These are phyloP conservation scores for Tolypocladium tundrense DNA, from an alignment of 2,329 filamentous ascomycete species.

Conservation along the genomic window DNA sequence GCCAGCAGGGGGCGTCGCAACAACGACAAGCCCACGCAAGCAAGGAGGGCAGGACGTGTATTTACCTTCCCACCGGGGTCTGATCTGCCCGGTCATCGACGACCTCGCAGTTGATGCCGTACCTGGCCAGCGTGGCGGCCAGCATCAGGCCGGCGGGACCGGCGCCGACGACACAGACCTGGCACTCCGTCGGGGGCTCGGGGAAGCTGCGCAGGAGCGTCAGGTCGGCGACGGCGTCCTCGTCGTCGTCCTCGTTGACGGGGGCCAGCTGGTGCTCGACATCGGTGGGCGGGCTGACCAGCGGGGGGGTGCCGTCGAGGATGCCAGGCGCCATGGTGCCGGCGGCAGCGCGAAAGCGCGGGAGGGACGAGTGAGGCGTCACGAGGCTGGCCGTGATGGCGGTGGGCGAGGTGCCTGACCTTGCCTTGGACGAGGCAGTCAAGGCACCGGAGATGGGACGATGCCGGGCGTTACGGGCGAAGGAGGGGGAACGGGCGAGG, in stretches of 20 bases:
- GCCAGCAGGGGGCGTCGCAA: neutral
- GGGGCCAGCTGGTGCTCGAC: conserved; percentile 9
- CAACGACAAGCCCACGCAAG: neutral
- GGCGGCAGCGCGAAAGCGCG: neutral
- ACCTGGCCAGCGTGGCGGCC: conserved; percentile 47
- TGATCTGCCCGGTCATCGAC: conserved; percentile 60
- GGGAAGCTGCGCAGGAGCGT: conserved; percentile 38
- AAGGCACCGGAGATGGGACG: neutral
- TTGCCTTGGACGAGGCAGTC: neutral
- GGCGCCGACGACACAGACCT: conserved; percentile 44
- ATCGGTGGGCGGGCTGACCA: neutral
- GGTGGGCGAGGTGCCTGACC: neutral
- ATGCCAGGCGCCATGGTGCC: conserved; percentile 11
- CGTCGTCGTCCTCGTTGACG: conserved; percentile 15
- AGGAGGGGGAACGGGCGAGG: neutral
- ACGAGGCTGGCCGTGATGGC: neutral
- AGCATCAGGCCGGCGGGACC: conserved; percentile 48
- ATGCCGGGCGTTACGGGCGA: neutral
- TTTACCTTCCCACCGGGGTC: conserved; percentile 51
- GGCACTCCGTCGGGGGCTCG: conserved; percentile 32
- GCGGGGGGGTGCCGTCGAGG: conserved; percentile 4
- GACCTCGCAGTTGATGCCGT: conserved; percentile 54
- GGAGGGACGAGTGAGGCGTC: neutral
- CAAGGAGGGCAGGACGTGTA: neutral
- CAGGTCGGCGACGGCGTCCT: conserved; percentile 31